Percentiles rank a stretch among this genome's conserved stretches.
phyloP scores from a whole-genome alignment of 768 basidiomycete genomes.

The Boletus tomentosulus region DNA sequence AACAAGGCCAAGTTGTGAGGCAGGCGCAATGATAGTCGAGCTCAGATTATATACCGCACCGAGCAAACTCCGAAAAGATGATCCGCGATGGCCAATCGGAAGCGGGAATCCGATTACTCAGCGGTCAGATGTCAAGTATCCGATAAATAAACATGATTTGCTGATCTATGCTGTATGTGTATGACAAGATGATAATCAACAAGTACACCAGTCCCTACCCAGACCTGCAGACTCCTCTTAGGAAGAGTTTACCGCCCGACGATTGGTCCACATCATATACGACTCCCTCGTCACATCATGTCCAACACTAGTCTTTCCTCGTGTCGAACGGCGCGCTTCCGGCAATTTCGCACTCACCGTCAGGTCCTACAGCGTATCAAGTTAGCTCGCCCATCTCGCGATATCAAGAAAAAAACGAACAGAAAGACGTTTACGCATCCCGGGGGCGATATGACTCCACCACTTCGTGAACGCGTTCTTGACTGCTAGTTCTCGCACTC shows the following conservation, averaged over 20 bases:
- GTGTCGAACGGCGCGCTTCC: constrained; percentile 76
- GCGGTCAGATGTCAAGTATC: constrained; percentile 1
- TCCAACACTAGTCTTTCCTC: constrained; percentile 54
- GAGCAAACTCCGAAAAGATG: constrained; percentile 3
- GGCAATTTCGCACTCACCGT: constrained; percentile 65
- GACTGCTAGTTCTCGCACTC: constrained; percentile 79
- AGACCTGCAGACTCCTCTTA: constrained; percentile 1
- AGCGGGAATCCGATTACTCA: background rate
- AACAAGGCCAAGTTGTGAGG: background rate
- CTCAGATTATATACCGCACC: background rate
- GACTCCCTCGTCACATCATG: constrained; percentile 71
- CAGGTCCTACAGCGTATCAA: constrained; percentile 49
- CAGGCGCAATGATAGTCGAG: no score
- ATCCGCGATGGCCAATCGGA: background rate
- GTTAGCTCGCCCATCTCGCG: constrained; percentile 8
- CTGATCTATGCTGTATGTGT: constrained; percentile 15
- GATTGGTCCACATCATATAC: constrained; percentile 88
- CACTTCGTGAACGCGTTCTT: constrained; percentile 76
- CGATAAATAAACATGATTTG: constrained; percentile 18
- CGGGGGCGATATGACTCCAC: constrained; percentile 78
- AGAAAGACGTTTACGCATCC: constrained; percentile 68
- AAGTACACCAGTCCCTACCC: background rate
- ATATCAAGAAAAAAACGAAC: constrained; percentile 41
- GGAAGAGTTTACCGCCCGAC: constrained; percentile 51
- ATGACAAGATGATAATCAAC: constrained; percentile 3